phyloP scores from a whole-genome alignment of 352 stramenopile genomes.

The Globisporangium yorkense region DNA sequence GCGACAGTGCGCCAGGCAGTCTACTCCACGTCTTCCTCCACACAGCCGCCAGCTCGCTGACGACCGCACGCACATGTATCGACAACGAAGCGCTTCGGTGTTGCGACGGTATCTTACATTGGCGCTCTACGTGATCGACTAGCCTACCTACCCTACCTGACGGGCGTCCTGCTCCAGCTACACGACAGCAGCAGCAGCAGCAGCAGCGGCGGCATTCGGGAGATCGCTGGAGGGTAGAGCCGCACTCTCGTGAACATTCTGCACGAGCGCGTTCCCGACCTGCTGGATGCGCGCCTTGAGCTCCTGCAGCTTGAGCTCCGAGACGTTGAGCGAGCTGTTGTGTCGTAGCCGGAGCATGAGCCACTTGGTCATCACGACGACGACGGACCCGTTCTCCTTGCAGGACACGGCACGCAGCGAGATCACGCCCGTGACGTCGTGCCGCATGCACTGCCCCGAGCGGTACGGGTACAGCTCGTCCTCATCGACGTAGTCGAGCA shows the following conservation, averaged over 20 bases:
- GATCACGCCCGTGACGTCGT: conserved; percentile 19
- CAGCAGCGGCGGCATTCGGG: not conserved
- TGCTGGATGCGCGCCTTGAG: conserved; percentile 8
- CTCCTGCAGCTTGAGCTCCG: conserved; percentile 9
- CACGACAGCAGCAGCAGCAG: not conserved
- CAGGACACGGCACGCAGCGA: conserved; percentile 9
- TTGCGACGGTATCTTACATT: too few species aligned
- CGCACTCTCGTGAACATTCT: conserved; percentile 1
- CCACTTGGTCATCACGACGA: conserved; percentile 16
- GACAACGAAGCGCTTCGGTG: too few species aligned
- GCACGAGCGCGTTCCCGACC: conserved; percentile 9
- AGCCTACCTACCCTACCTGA: too few species aligned
- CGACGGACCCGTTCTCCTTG: conserved; percentile 3
- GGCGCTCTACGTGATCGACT: too few species aligned
- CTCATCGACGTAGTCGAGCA: conserved; percentile 23
- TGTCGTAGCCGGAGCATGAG: conserved; percentile 13
- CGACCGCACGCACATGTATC: not conserved
- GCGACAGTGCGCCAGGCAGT: conserved; percentile 6
- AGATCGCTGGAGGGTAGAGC: not conserved
- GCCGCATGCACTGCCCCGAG: conserved; percentile 21
- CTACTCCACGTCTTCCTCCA: not conserved
- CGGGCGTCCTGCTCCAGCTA: too few species aligned
- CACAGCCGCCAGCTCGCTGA: not conserved
- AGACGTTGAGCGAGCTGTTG: conserved; percentile 10
- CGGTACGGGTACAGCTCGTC: conserved; percentile 36